Conservation (phyloP, 2,329 filamentous ascomycete genomes). For the Chrysoporthe cubensis region DNA sequence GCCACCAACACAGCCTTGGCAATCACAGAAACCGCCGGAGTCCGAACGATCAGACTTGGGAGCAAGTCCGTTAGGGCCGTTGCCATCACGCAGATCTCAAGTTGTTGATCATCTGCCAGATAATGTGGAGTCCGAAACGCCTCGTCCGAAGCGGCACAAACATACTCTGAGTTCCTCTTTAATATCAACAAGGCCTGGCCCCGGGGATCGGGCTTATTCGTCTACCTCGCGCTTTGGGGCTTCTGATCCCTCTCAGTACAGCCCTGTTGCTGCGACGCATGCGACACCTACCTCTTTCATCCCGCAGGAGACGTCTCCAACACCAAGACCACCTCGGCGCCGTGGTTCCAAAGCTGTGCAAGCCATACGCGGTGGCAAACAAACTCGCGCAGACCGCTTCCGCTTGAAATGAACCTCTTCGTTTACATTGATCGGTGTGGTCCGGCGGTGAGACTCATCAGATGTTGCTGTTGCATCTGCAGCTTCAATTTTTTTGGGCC, state of each 20-base stretch:
- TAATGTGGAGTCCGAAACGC: not conserved
- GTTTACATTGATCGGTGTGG: not conserved
- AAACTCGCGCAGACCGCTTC: not conserved
- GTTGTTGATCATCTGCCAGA: not conserved
- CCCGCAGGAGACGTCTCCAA: not conserved
- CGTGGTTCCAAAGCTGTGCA: not conserved
- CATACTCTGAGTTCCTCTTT: not conserved
- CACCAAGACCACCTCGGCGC: not conserved
- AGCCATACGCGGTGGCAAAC: not conserved
- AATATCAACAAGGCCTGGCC: not conserved
- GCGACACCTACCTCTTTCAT: not conserved
- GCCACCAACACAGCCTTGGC: conserved; percentile 20
- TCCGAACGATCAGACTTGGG: not conserved
- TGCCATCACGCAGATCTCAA: not conserved
- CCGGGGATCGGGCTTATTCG: no score
- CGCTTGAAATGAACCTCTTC: not conserved
- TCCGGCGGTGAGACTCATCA: not conserved
- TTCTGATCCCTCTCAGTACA: not conserved
- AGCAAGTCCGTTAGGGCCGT: not conserved
- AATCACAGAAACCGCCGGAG: not conserved
- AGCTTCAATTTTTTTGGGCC: not conserved
- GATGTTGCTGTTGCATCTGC: not conserved
- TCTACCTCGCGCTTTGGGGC: not conserved
- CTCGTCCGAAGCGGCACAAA: not conserved
- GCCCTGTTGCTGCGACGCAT: not conserved